Evolutionary conservation across 31 red algal species (phyloP).

Genomic region (Odonthalia washingtoniensis): DNA sequence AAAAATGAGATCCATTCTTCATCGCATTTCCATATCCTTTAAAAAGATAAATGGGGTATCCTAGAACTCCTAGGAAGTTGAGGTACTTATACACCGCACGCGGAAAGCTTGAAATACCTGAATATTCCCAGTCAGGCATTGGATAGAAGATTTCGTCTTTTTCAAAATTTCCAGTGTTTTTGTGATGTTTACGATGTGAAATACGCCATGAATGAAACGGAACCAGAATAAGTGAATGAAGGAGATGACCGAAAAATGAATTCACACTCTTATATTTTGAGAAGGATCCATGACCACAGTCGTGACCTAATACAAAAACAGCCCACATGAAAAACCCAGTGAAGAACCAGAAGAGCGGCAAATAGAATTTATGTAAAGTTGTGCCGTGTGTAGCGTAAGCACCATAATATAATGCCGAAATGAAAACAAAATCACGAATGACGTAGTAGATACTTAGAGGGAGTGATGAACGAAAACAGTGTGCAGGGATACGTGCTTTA

Average conservation of each 20-base stretch:
- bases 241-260: constrained; percentile 69
- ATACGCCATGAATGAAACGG: constrained; percentile 92
- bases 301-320: constrained; percentile 87
- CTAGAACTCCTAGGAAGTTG: constrained; percentile 67
- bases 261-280: constrained; percentile 69
- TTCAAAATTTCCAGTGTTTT: constrained; percentile 88
- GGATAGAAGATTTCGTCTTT: constrained; percentile 93
- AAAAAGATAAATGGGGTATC: constrained; percentile 81
- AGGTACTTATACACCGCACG: constrained; percentile 60
- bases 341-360: constrained; percentile 76
- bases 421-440: constrained; percentile 45
- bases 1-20: constrained; percentile 82
- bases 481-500: constrained; percentile 72
- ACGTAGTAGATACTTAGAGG: constrained; percentile 72
- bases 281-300: constrained; percentile 92
- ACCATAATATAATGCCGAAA: constrained; percentile 53
- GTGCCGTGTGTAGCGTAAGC: constrained; percentile 63
- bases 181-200: constrained; percentile 92
- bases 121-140: constrained; percentile 75
- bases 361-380: constrained; percentile 27
- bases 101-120: constrained; percentile 44
- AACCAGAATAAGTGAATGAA: constrained; percentile 88
- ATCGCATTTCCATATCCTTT: constrained; percentile 65
- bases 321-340: constrained; percentile 84
- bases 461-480: constrained; percentile 70